phyloP scores from a whole-genome alignment of 192 early-diverging fungal genomes.

The Backusella tarrabulga region DNA sequence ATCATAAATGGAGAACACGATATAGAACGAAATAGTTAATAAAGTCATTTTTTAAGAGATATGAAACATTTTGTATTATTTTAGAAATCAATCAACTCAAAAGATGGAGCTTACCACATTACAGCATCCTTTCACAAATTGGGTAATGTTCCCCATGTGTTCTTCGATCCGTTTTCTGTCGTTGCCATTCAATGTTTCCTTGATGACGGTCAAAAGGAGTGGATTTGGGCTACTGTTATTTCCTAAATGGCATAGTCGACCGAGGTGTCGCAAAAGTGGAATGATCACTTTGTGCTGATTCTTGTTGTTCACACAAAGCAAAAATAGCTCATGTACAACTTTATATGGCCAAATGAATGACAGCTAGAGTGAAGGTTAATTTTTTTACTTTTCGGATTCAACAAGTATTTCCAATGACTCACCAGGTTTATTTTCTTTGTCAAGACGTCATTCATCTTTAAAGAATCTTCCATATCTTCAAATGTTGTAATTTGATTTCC shows the following conservation, averaged over 20 bases:
- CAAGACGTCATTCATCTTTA: slow-evolving; percentile 1
- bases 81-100: background rate
- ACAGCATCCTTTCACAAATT: slow-evolving; percentile 10
- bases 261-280: background rate
- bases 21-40: background rate
- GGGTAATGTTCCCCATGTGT: background rate
- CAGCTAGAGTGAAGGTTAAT: background rate
- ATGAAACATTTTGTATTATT: slow-evolving; percentile 1
- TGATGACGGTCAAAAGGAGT: background rate
- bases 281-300: slow-evolving; percentile 10
- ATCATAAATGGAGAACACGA: background rate
- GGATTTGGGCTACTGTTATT: background rate
- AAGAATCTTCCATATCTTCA: background rate
- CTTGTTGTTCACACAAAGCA: slow-evolving; percentile 13
- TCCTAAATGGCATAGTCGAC: background rate
- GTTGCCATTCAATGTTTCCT: background rate
- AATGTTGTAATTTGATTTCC: slow-evolving; percentile 8
- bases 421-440: background rate
- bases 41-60: background rate
- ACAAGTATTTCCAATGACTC: background rate
- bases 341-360: slow-evolving; percentile 17
- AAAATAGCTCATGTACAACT: background rate
- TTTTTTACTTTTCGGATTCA: background rate
- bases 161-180: background rate
- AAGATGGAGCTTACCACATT: background rate